These are phyloP conservation scores for Rhinocladiella mackenziei DNA, from an alignment of 2,329 filamentous ascomycete genomes.

Conservation along the genomic window DNA sequence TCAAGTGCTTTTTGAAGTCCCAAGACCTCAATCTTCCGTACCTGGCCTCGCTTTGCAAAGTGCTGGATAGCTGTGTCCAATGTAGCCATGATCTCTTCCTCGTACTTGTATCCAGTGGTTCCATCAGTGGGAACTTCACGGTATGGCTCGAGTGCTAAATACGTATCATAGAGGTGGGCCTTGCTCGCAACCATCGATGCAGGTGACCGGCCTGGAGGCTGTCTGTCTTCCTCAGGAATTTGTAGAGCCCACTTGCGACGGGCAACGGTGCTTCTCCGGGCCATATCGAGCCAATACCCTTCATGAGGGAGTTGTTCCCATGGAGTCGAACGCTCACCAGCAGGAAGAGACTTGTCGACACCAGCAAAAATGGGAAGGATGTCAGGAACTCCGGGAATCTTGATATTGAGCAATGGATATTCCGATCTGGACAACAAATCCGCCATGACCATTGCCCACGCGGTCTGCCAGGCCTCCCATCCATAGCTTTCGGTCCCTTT, in stretches of 20 bases:
- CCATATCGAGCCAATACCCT: constrained; percentile 58
- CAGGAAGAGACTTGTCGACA: constrained; percentile 50
- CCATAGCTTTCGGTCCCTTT: constrained; percentile 85
- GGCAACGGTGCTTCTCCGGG: constrained; percentile 49
- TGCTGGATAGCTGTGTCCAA: constrained; percentile 48
- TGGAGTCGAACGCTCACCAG: constrained; percentile 50
- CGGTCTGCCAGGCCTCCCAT: constrained; percentile 89
- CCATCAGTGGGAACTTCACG: constrained; percentile 49
- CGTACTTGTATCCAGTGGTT: constrained; percentile 49
- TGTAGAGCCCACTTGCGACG: constrained; percentile 51
- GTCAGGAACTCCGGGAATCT: constrained; percentile 28
- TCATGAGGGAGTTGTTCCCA: constrained; percentile 60
- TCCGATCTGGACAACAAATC: constrained; percentile 54
- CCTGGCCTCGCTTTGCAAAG: constrained; percentile 52
- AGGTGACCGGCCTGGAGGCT: constrained; percentile 52
- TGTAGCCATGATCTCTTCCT: constrained; percentile 46
- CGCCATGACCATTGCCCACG: constrained; percentile 62
- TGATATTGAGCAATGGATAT: constrained; percentile 39
- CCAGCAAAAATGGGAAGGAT: constrained; percentile 38
- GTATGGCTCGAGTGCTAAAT: constrained; percentile 57
- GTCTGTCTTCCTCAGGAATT: constrained; percentile 58
- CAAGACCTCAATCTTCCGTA: constrained; percentile 52
- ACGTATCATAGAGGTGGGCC: constrained; percentile 55
- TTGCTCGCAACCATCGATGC: constrained; percentile 53
- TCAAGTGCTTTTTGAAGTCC: constrained; percentile 54